Conservation (phyloP, 306 rosid species). For the Biancaea sappan region DNA sequence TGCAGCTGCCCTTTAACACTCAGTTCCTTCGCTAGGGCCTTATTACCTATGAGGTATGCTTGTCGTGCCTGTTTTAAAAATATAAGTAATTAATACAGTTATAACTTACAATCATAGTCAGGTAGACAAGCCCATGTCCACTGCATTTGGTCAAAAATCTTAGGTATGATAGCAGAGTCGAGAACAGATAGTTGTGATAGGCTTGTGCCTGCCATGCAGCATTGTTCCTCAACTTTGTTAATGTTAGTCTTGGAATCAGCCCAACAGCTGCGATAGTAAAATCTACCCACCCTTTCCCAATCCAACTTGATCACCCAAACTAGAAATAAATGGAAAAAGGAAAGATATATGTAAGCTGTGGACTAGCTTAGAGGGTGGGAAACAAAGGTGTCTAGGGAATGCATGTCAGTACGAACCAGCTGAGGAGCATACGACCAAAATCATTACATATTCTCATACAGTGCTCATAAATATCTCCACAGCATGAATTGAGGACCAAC, state of each 20-base stretch:
- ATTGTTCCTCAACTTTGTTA: constrained; percentile 11
- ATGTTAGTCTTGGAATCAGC: constrained; percentile 22
- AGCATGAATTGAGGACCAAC: constrained; percentile 38
- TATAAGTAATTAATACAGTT: constrained; percentile 15
- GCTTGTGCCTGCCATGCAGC: constrained; percentile 11
- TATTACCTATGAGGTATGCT: constrained; percentile 79
- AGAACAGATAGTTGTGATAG: constrained; percentile 25
- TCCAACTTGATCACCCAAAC: constrained; percentile 11
- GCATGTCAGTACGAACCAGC: not conserved
- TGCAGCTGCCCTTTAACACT: constrained; percentile 81
- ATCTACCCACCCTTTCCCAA: constrained; percentile 1
- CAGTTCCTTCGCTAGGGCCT: constrained; percentile 81
- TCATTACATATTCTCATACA: not conserved
- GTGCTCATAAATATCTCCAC: not conserved
- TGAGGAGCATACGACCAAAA: not conserved
- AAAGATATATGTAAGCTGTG: not conserved
- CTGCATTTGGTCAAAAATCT: not conserved
- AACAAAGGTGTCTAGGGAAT: constrained; percentile 7
- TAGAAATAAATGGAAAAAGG: not conserved
- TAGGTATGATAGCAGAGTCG: not conserved
- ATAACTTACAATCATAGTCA: not conserved
- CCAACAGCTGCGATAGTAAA: constrained; percentile 16
- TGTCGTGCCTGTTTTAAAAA: constrained; percentile 70
- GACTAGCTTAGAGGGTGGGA: not conserved
- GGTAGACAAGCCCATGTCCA: not conserved